Conservation (phyloP, 495 filamentous ascomycete species). For the Penicillium macrosclerotiorum region DNA sequence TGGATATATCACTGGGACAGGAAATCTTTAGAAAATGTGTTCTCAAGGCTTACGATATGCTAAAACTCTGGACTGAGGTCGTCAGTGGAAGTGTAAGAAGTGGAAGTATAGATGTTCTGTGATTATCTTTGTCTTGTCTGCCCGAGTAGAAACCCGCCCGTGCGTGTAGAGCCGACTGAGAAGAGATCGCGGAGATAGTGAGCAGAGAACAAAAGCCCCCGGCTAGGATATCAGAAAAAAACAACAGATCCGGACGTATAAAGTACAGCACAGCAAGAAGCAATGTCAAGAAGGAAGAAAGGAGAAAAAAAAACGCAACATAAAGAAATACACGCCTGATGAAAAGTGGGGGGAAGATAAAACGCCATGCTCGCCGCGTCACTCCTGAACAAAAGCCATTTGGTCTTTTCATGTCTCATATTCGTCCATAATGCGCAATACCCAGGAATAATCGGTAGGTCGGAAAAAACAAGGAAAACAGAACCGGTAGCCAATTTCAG, state of each 20-base stretch:
- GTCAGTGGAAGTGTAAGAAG: no score
- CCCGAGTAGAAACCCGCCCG: no score
- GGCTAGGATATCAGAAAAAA: not conserved
- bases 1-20: no score
- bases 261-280: not conserved
- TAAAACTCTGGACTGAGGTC: no score
- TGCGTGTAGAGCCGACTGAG: conserved; percentile 4
- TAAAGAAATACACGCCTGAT: not conserved
- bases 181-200: not conserved
- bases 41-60: no score
- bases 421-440: not conserved
- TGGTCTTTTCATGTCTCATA: not conserved
- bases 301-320: not conserved
- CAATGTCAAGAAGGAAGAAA: not conserved
- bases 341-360: not conserved
- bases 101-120: no score
- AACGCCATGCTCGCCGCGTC: conserved; percentile 10
- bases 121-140: no score
- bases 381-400: not conserved
- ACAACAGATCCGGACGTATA: not conserved
- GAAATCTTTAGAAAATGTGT: no score
- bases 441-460: not conserved
- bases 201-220: not conserved
- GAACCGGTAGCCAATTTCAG: conserved; percentile 1
- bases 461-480: not conserved